Base-by-base conservation (phyloP, 1,284 basidiomycete genomes). In the Tilletia caries region DNA sequence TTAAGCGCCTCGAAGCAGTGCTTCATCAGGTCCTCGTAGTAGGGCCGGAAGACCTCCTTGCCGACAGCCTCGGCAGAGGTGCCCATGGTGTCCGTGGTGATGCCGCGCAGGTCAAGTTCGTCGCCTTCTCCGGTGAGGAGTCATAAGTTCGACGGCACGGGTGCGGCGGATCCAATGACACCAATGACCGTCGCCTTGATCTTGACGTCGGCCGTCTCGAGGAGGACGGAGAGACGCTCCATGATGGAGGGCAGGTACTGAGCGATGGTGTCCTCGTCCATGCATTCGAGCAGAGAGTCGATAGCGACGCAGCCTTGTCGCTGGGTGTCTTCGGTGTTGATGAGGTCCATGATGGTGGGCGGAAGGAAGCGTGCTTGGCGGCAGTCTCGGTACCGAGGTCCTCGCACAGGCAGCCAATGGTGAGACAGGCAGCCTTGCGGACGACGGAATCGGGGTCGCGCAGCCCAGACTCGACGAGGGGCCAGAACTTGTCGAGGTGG, bases 151-250 rank as follows among this genome's bases (percentile, higher is more conserved):
- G 90, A 98, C 95, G 69, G 92, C 95, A 60, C 91, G 90, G 98
- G 95, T 1, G 96, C 95, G 32, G 96, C 95, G 77, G 92, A 95
- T 58, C 96, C 96, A 79, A 99, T 98, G 33, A 96, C 96, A 29
- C 96, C 96, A 64, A 93, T 95, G 79, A 98, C 93, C 74, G 98
- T 95, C 52, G 93, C 88, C 86, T 98, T 96, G 84, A 98, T 91
- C 43, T 90, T 83, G 71, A 92, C 85, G 32, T 93, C 91, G n/a
- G n/a, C n/a, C n/a, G n/a, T n/a, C n/a, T n/a, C n/a, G n/a, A n/a
- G n/a, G n/a, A n/a, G n/a, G n/a, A n/a, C n/a, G n/a, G n/a, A n/a
- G n/a, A n/a, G n/a, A n/a, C n/a, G n/a, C n/a, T n/a, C n/a, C n/a
- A n/a, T n/a, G n/a, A n/a, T n/a, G n/a, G n/a, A n/a, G n/a, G n/a